Evolutionary conservation across 2,329 filamentous ascomycete species (phyloP), one percentile per base, ranked within the genome.

Genomic region (Phialemonium atrogriseum): DNA sequence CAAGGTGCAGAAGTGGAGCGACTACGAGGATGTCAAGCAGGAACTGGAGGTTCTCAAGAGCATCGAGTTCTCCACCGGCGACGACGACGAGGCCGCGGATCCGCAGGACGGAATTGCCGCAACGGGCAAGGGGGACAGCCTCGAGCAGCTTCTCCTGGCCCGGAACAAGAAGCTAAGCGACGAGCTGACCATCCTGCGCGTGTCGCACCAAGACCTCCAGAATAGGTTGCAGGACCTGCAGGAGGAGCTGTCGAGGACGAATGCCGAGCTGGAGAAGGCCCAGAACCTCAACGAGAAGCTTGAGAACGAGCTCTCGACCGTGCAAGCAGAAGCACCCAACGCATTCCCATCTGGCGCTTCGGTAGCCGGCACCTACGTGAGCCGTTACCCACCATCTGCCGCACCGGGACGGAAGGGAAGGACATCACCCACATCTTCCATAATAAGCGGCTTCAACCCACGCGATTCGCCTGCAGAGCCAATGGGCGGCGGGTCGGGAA

Each of bases 11-110:
- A 93, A 84, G 52, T 93, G 85, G 77, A 77, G 77, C 44, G 91
- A 98, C 54, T 98, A 98, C 53, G 88, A 96, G 20, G 89, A 96
- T 37, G 77, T 98, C 28, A 95, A 91, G 59, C 84, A 93, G 42
- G 93, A 98, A 57, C 70, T 98, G 4, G 89, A 96, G 49, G 88
- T 96, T 39, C 73, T 98, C 38, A 94, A 94, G 73, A 94, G 89
- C 44, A 95, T 98, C 46, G 91, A 98, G 54, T 94, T 98, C 48
- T 84, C 89, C 2, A 89, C 85, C 1, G 88, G 85, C 7, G 84
- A 89, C 40, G 87, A 93, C 38, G 84, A 88, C 27, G 78, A 82
- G 2, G 37, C 45, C 12, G 51, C 51, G 23, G 48, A 50, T 14
- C 9, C 15, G 16, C 52, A 65, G 10, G 76, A 77, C 44, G 72